Evolutionary conservation across 225 moss, liverwort and hornwort genomes (phyloP).

Genomic region (Marchantia paleacea): DNA sequence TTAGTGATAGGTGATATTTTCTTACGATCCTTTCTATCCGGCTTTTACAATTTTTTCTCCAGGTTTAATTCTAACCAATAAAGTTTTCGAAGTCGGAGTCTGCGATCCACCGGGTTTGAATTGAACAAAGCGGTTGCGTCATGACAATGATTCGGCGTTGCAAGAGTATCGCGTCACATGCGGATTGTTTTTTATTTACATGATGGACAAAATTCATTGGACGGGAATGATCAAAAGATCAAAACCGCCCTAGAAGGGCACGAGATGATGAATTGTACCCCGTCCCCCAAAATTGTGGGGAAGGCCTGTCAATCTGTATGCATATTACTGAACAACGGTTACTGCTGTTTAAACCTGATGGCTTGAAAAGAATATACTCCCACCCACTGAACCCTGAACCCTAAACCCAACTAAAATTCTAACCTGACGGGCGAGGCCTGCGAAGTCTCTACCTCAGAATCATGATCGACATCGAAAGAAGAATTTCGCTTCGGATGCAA

Average conservation of each 20-base stretch:
- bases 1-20: no score
- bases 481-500: neutral
- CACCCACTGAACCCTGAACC: neutral
- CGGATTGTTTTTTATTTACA: slow-evolving; percentile 21
- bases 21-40: no score
- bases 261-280: slow-evolving; percentile 7
- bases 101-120: no score
- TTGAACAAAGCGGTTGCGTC: no score
- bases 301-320: slow-evolving; percentile 21
- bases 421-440: neutral
- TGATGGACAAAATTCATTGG: slow-evolving; percentile 20
- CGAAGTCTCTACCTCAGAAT: neutral
- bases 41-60: no score
- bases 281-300: slow-evolving; percentile 17
- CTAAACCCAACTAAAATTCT: slow-evolving; percentile 12
- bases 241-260: slow-evolving; percentile 19
- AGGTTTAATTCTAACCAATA: no score
- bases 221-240: slow-evolving; percentile 1
- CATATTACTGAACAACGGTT: slow-evolving; percentile 11
- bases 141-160: neutral
- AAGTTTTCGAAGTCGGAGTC: no score
- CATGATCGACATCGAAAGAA: no score
- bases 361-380: neutral
- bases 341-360: neutral
- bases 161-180: slow-evolving; percentile 7